Evolutionary conservation across 73 alveolate genomes (phyloP).

Genomic region (Tetrahymena thermophila): DNA sequence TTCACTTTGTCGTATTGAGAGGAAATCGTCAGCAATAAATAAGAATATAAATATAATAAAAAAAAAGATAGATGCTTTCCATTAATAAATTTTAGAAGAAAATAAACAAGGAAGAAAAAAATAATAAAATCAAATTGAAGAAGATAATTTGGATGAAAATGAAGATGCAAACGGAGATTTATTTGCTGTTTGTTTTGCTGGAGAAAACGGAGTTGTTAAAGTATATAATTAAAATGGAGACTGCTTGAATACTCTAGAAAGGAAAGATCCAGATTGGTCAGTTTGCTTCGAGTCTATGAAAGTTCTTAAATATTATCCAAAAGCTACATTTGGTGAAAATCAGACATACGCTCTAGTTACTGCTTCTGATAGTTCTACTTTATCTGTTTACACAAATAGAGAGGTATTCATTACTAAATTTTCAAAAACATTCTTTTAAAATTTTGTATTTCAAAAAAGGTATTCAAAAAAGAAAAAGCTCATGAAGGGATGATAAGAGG

Average conservation of each 20-base stretch:
- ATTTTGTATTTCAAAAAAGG: not conserved
- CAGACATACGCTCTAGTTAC: not conserved
- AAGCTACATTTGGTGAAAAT: not conserved
- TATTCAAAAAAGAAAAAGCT: not conserved
- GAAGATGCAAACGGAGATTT: not conserved
- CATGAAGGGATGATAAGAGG: not conserved
- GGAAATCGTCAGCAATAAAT: not conserved
- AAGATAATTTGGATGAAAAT: not conserved
- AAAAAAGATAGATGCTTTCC: not conserved
- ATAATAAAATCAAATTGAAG: not conserved
- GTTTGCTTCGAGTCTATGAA: not conserved
- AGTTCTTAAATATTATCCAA: not conserved
- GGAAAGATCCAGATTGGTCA: not conserved
- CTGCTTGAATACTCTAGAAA: not conserved
- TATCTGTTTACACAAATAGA: not conserved
- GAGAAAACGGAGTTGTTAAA: not conserved
- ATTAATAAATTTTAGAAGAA: not conserved
- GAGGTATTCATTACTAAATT: not conserved
- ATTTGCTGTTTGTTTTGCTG: not conserved
- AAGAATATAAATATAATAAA: not conserved
- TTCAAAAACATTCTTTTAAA: not conserved
- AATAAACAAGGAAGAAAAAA: not conserved
- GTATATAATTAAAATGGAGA: not conserved
- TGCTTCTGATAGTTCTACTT: not conserved
- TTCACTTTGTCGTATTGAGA: not conserved